Percentiles rank a stretch among this genome's conserved stretches.
These are phyloP conservation scores for Endoconidiophora laricicola DNA, from an alignment of 2,329 filamentous ascomycete genomes.

Conservation along the genomic window DNA sequence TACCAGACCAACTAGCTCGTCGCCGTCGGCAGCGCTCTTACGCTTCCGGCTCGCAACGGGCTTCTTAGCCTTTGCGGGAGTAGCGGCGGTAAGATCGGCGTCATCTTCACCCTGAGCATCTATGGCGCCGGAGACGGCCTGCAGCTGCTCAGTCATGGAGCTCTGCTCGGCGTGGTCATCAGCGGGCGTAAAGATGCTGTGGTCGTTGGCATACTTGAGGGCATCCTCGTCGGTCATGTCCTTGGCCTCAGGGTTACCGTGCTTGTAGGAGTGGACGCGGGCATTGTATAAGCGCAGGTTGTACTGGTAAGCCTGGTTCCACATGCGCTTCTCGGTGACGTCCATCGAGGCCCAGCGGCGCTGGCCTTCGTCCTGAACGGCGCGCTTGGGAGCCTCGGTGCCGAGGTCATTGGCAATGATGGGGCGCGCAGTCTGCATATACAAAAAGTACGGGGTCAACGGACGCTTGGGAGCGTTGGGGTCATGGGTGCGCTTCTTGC, in stretches of 20 bases:
- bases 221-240: constrained; percentile 46
- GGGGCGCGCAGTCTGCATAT: constrained; percentile 72
- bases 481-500: constrained; percentile 73
- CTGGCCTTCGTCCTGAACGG: constrained; percentile 75
- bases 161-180: constrained; percentile 34
- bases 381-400: constrained; percentile 60
- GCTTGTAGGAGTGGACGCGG: constrained; percentile 47
- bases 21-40: constrained; percentile 27
- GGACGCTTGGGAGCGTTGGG: constrained; percentile 91
- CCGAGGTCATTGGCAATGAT: constrained; percentile 69
- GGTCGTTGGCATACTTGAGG: constrained; percentile 41
- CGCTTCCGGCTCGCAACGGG: constrained; percentile 34
- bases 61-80: constrained; percentile 41
- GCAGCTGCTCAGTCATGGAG: constrained; percentile 42
- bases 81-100: constrained; percentile 19
- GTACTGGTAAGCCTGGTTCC: constrained; percentile 52
- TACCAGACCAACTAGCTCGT: constrained; percentile 24
- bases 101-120: constrained; percentile 27
- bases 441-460: constrained; percentile 87
- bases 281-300: constrained; percentile 50
- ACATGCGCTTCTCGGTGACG: constrained; percentile 52
- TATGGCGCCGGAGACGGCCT: constrained; percentile 23
- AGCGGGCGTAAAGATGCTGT: constrained; percentile 36
- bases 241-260: constrained; percentile 39
- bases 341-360: constrained; percentile 70